These are phyloP conservation scores for Polytolypa hystricis DNA, from an alignment of 2,329 filamentous ascomycete genomes.

Conservation along the genomic window DNA sequence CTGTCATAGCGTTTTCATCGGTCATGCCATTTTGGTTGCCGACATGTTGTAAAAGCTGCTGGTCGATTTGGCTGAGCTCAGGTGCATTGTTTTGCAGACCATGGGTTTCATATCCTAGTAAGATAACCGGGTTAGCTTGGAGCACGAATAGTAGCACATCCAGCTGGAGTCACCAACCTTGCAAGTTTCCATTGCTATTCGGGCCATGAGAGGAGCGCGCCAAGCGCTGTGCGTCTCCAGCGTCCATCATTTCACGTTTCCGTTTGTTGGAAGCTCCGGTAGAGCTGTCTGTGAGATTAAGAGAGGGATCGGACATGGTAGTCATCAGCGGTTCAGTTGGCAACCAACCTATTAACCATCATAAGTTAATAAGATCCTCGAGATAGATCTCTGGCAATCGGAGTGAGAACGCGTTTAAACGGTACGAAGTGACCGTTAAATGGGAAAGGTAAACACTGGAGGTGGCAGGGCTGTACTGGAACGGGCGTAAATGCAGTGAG, in stretches of 20 bases:
- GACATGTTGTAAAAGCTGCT: conserved; percentile 38
- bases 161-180: conserved; percentile 20
- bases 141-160: too few species aligned
- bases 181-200: conserved; percentile 18
- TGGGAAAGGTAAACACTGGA: too few species aligned
- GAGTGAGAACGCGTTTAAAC: too few species aligned
- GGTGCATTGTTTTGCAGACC: conserved; percentile 26
- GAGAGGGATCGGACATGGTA: conserved; percentile 29
- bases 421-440: too few species aligned
- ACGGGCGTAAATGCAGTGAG: too few species aligned
- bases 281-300: conserved; percentile 20
- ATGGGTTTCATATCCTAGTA: conserved; percentile 24
- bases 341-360: too few species aligned
- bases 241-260: conserved; percentile 31
- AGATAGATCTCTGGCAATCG: too few species aligned
- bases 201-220: conserved; percentile 29
- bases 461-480: too few species aligned
- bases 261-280: conserved; percentile 23
- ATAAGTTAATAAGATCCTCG: too few species aligned
- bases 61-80: conserved; percentile 32
- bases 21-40: conserved; percentile 44
- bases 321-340: conserved; percentile 1
- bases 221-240: conserved; percentile 30
- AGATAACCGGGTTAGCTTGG: too few species aligned
- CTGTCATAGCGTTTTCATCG: conserved; percentile 36